phyloP scores from a whole-genome alignment of 108 stramenopile species.

The Stephanodiscus triporus region DNA sequence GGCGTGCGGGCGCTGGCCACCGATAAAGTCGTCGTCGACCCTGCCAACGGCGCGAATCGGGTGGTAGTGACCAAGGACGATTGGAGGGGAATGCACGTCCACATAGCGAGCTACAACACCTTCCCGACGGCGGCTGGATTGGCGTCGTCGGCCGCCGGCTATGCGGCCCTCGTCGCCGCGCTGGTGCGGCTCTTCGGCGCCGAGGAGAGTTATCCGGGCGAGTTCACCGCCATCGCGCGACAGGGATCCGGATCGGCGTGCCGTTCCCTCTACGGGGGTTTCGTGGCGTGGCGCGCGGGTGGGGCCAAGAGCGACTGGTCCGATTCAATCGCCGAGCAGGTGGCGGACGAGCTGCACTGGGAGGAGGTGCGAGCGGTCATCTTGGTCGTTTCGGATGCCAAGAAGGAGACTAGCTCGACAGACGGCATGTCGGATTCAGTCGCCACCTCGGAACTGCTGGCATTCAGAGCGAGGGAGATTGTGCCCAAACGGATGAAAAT shows the following conservation, averaged over 20 bases:
- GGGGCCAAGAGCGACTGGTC: constrained; percentile 63
- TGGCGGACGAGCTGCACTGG: constrained; percentile 93
- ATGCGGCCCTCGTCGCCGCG: constrained; percentile 92
- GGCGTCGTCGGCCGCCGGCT: constrained; percentile 93
- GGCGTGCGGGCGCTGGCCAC: constrained; percentile 67
- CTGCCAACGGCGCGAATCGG: constrained; percentile 28
- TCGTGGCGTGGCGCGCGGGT: constrained; percentile 95
- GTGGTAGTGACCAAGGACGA: constrained; percentile 72
- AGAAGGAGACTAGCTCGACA: constrained; percentile 97
- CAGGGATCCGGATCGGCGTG: constrained; percentile 95
- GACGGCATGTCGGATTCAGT: constrained; percentile 94
- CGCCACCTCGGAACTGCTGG: constrained; percentile 83
- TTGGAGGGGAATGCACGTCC: constrained; percentile 75
- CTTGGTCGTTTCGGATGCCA: constrained; percentile 89
- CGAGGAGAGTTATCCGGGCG: constrained; percentile 75
- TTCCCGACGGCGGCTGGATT: constrained; percentile 98
- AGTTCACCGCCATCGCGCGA: constrained; percentile 93
- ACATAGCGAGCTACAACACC: constrained; percentile 92
- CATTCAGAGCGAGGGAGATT: constrained; percentile 82
- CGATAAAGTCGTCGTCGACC: constrained; percentile 43
- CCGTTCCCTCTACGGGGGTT: constrained; percentile 96
- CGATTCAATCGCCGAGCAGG: constrained; percentile 92
- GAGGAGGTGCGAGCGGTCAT: constrained; percentile 94
- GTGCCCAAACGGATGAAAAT: constrained; percentile 83
- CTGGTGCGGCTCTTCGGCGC: constrained; percentile 82